Evolutionary conservation across 164 flowering plant species (phyloP).

Genomic region (Berberis vulgaris): DNA sequence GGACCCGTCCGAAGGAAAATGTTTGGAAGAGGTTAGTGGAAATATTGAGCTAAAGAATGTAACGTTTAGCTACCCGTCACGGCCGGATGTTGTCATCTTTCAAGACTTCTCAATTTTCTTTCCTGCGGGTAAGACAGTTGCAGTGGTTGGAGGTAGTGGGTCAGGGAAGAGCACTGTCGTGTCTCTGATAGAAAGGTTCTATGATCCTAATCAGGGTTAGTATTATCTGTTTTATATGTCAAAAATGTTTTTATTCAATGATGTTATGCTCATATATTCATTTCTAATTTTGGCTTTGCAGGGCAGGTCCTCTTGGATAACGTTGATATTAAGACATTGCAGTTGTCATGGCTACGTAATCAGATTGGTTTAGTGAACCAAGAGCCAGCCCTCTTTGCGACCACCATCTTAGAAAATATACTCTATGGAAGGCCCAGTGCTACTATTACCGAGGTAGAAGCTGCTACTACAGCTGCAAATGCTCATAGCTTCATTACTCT

Average conservation of each 20-base stretch:
- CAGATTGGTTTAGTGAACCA: constrained; percentile 96
- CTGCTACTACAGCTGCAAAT: constrained; percentile 85
- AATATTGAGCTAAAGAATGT: constrained; percentile 90
- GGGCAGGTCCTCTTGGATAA: constrained; percentile 83
- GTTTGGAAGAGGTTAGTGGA: constrained; percentile 65
- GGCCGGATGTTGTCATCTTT: constrained; percentile 87
- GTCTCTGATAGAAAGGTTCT: constrained; percentile 86
- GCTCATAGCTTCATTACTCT: constrained; percentile 88
- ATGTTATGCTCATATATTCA: background rate
- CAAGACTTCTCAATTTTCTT: constrained; percentile 70
- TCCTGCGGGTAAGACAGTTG: constrained; percentile 86
- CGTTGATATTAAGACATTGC: constrained; percentile 72
- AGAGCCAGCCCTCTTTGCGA: constrained; percentile 97
- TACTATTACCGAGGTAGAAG: constrained; percentile 80
- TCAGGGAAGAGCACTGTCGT: constrained; percentile 98
- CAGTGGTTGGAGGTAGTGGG: constrained; percentile 99
- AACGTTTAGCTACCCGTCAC: constrained; percentile 90
- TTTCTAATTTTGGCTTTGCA: constrained; percentile 15
- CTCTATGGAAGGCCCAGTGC: constrained; percentile 95
- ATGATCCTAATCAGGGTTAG: constrained; percentile 85
- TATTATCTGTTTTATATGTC: constrained; percentile 2
- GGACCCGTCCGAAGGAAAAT: constrained; percentile 58
- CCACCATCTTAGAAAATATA: constrained; percentile 88
- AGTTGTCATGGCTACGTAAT: constrained; percentile 67
- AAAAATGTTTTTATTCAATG: background rate